phyloP scores from a whole-genome alignment of 805 yeast genomes.

The Saccharomycopsis babjevae region DNA sequence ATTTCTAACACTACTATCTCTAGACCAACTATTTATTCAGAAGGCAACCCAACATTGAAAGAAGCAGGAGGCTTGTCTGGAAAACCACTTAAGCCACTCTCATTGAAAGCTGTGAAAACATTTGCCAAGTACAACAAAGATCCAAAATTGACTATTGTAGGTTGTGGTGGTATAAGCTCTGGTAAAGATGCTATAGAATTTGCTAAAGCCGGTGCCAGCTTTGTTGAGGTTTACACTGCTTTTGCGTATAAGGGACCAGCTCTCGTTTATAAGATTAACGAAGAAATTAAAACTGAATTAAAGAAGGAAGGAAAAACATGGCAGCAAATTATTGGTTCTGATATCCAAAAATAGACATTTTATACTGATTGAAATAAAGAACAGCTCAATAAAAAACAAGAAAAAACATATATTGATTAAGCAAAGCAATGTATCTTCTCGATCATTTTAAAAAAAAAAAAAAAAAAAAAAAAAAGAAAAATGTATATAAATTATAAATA shows the following conservation, averaged over 20 bases:
- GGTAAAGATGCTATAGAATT: constrained; percentile 88
- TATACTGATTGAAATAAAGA: background rate
- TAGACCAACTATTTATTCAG: constrained; percentile 59
- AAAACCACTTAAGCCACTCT: constrained; percentile 73
- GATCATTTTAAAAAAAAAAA: background rate
- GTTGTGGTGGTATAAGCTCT: constrained; percentile 88
- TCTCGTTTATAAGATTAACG: constrained; percentile 49
- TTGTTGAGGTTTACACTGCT: constrained; percentile 77
- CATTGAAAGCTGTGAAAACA: constrained; percentile 59
- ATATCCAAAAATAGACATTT: constrained; percentile 20
- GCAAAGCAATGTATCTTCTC: background rate
- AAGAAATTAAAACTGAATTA: constrained; percentile 50
- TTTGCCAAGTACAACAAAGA: constrained; percentile 66
- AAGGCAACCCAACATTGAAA: constrained; percentile 30
- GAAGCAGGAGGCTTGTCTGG: constrained; percentile 91
- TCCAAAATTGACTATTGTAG: constrained; percentile 64
- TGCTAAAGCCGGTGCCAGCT: constrained; percentile 90
- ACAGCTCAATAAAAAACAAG: background rate
- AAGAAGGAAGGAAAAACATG: constrained; percentile 71
- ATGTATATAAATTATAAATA: background rate
- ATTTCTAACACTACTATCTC: constrained; percentile 87
- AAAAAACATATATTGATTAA: background rate
- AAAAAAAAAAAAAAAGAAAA: background rate
- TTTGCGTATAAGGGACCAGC: constrained; percentile 94
- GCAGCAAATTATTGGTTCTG: constrained; percentile 67